These are phyloP conservation scores for Fusarium phyllophilum DNA, from an alignment of 2,329 filamentous ascomycete genomes.

Conservation along the genomic window DNA sequence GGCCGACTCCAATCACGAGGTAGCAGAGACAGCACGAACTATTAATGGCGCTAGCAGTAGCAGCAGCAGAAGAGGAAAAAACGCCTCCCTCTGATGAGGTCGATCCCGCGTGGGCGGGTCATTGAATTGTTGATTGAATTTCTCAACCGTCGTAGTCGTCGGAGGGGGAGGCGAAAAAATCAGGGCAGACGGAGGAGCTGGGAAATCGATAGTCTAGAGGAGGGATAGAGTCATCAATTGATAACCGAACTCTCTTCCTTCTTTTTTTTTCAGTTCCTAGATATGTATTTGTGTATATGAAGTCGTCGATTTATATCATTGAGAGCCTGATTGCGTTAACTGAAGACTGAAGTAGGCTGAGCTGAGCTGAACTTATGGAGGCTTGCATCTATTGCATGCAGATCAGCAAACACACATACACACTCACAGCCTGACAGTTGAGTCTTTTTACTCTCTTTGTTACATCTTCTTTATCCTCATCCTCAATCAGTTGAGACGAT, in stretches of 20 bases:
- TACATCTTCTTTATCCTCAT: not conserved
- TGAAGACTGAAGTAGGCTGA: not conserved
- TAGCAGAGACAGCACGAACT: conserved; percentile 17
- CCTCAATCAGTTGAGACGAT: conserved; percentile 2
- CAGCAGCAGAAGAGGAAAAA: not conserved
- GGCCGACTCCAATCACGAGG: conserved; percentile 32
- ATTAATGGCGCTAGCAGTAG: conserved; percentile 30
- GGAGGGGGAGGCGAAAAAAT: conserved; percentile 14
- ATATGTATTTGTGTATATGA: not conserved
- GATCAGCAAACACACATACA: not conserved
- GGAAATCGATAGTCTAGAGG: conserved; percentile 22
- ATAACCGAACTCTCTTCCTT: conserved; percentile 4
- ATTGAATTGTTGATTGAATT: conserved; percentile 29
- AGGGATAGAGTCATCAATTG: conserved; percentile 12
- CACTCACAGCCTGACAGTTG: not conserved
- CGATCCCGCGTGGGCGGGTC: conserved; percentile 20
- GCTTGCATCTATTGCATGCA: conserved; percentile 2
- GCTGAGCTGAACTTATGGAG: conserved; percentile 7
- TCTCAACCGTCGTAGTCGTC: not conserved
- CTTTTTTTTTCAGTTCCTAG: not conserved
- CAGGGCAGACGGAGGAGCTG: conserved; percentile 3
- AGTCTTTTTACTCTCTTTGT: conserved; percentile 1
- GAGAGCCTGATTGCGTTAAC: not conserved
- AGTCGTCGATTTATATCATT: not conserved
- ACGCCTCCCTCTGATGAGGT: conserved; percentile 21